Evolutionary conservation across 1,284 basidiomycete species (phyloP), one percentile per base, ranked within the genome.

Genomic region (Clitocybe nebularis): DNA sequence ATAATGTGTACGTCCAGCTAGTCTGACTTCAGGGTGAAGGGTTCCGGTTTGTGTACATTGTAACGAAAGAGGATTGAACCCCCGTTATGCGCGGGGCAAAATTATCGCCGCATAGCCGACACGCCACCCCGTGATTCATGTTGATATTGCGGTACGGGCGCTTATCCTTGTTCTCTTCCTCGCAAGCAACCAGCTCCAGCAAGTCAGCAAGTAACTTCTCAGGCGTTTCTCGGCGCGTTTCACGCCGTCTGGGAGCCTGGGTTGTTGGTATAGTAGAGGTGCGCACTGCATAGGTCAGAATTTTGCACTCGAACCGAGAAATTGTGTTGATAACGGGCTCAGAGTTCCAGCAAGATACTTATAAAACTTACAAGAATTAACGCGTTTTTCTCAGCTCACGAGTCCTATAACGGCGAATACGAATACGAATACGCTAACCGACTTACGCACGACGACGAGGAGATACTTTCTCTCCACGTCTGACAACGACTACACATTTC

Each of bases 311-410:
- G 16, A 17, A 24, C 6, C 17, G 13, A 25, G 24, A 3, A 5
- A 13, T 16, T 40, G 23, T 5, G 9, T 25, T 43, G 19, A 39
- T 20, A 17, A 43, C 20, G n/a, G 3, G n/a, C 30, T 5, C 46
- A 49, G 42, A 49, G 49, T 53, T 49, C 43, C 51, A 45, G 38
- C 16, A 39, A 44, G n/a, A n/a, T 46, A 41, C 28, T 38, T 22
- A 43, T 10, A 48, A 52, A 56, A 38, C 23, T 9, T 45, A 41
- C 44, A 56, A 51, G 30, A 52, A 53, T 53, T 54, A 54, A 56
- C 54, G 54, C 46, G 44, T 45, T 47, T 41, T 25, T 29, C n/a
- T 20, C 35, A 35, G 21, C 43, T 52, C 17, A 53, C 54, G 47
- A 54, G 48, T 46, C 49, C 48, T 19, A 25, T 47, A 4, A 41